phyloP scores from a whole-genome alignment of 768 basidiomycete genomes.

The Collybia nuda region DNA sequence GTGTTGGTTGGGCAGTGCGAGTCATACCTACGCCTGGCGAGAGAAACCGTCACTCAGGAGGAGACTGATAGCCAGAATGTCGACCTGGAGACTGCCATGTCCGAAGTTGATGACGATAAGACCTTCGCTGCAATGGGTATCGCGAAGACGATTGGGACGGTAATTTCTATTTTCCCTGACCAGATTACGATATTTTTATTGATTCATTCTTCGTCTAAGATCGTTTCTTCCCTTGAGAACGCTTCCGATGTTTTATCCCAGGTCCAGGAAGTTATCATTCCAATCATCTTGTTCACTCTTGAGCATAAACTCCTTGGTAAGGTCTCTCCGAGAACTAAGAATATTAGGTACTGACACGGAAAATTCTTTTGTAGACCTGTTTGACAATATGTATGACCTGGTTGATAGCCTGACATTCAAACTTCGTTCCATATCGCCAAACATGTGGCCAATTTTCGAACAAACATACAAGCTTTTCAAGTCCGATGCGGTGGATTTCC shows the following conservation, averaged over 20 bases:
- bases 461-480: constrained; percentile 83
- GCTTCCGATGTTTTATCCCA: constrained; percentile 74
- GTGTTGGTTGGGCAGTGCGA: constrained; percentile 53
- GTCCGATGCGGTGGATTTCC: constrained; percentile 79
- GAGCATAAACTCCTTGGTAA: constrained; percentile 75
- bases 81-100: constrained; percentile 56
- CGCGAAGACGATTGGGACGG: constrained; percentile 81
- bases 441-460: constrained; percentile 89
- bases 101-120: constrained; percentile 77
- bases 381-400: constrained; percentile 86
- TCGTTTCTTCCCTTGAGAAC: constrained; percentile 72
- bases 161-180: constrained; percentile 32
- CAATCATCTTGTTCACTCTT: constrained; percentile 74
- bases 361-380: constrained; percentile 54
- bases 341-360: no score
- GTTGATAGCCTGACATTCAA: constrained; percentile 86
- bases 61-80: constrained; percentile 48
- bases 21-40: constrained; percentile 77
- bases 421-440: constrained; percentile 68
- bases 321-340: no score
- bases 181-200: background rate
- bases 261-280: constrained; percentile 80
- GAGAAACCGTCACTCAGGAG: constrained; percentile 60
- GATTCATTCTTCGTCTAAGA: constrained; percentile 34
- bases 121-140: constrained; percentile 86